These are phyloP conservation scores for Mortierella claussenii DNA, from an alignment of 192 early-diverging fungal genomes.

Conservation along the genomic window DNA sequence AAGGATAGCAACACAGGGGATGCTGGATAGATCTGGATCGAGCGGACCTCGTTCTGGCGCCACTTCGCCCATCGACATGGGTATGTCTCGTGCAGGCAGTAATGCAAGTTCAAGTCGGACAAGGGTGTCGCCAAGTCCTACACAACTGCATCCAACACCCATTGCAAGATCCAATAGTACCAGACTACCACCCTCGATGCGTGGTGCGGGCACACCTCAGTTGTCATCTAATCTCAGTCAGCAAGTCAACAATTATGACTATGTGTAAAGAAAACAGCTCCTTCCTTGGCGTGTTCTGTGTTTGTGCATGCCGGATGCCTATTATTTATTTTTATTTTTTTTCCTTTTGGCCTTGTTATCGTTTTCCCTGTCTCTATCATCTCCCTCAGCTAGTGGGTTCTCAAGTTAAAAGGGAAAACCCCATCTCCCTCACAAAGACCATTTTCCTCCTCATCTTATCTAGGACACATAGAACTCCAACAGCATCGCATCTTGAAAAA, in stretches of 20 bases:
- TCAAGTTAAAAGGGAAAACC: too few relatives aligned
- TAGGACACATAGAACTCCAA: too few relatives aligned
- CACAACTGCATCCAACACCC: slow-evolving; percentile 7
- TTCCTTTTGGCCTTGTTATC: too few relatives aligned
- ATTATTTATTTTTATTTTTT: too few relatives aligned
- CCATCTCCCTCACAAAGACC: too few relatives aligned
- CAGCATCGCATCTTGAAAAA: too few relatives aligned
- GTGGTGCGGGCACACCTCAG: slow-evolving; percentile 5
- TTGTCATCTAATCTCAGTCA: slow-evolving; percentile 31
- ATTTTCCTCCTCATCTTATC: too few relatives aligned
- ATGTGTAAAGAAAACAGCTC: too few relatives aligned
- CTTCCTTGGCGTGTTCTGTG: too few relatives aligned
- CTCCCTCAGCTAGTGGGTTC: too few relatives aligned
- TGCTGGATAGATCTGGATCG: not conserved
- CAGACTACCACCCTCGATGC: slow-evolving; percentile 35
- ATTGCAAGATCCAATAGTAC: slow-evolving; percentile 13
- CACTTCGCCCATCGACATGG: not conserved
- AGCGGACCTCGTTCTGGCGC: slow-evolving; percentile 20
- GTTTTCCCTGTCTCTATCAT: too few relatives aligned
- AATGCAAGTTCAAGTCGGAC: not conserved
- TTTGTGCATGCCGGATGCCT: too few relatives aligned
- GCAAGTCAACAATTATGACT: slow-evolving; percentile 29
- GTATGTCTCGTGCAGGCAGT: not conserved
- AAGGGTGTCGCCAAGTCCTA: not conserved
- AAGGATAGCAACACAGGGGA: slow-evolving; percentile 3